phyloP scores from a whole-genome alignment of 805 yeast species.

The Starmerella riodocensis region DNA sequence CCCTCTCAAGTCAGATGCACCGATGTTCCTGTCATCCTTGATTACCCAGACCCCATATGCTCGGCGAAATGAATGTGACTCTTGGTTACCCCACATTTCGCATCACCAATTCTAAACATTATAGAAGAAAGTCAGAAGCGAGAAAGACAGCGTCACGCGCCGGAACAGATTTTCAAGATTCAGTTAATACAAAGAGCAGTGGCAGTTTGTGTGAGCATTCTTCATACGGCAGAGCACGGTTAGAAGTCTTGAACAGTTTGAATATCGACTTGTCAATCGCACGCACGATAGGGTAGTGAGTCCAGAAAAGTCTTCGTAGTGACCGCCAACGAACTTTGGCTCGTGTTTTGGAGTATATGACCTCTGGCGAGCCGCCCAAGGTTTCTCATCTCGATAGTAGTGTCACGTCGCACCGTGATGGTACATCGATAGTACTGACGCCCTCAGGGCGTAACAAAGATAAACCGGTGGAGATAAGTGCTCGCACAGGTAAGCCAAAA shows the following conservation, averaged over 20 bases:
- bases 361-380: not conserved
- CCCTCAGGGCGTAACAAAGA: not conserved
- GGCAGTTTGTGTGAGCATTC: too few relatives aligned
- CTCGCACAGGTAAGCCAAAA: constrained; percentile 30
- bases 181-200: too few relatives aligned
- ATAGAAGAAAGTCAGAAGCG: not conserved
- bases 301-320: too few relatives aligned
- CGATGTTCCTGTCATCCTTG: not conserved
- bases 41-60: not conserved
- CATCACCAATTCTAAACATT: not conserved
- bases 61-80: constrained; percentile 1
- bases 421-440: not conserved
- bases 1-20: not conserved
- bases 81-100: constrained; percentile 7
- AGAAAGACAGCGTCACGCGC: too few relatives aligned
- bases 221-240: too few relatives aligned
- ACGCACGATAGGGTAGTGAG: too few relatives aligned
- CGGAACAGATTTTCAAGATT: not conserved
- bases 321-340: too few relatives aligned
- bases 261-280: too few relatives aligned
- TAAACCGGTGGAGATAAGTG: constrained; percentile 13
- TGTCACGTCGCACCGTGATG: not conserved
- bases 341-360: too few relatives aligned
- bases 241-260: too few relatives aligned
- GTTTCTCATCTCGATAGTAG: not conserved